Evolutionary conservation across 2,329 filamentous ascomycete genomes (phyloP), one percentile per base, ranked within the genome.

Genomic region (Raffaelea arxii): DNA sequence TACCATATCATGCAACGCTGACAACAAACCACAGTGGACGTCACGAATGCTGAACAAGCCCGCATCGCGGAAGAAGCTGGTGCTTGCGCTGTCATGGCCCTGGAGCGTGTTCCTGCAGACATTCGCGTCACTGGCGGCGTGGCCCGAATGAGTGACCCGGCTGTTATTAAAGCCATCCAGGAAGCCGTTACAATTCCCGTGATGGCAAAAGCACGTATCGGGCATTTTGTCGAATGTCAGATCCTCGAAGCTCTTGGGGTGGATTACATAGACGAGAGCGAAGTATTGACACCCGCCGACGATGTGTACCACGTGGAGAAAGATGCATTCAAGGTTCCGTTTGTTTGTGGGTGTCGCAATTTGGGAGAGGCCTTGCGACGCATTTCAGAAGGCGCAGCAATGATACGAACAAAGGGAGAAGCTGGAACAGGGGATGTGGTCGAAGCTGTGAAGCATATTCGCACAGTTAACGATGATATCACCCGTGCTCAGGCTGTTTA

Each of bases 361-460:
- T 74, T 97, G 12, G 89, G 89, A 51, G 92, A 98, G 72, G 92
- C 92, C 16, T 78, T 98, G 47, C 78, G 92, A 52, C 78, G 92
- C 52, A 89, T 98, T 60, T 78, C 80, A 52, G 92, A 97, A 71
- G 92, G 92, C 53, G 92, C 92, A 10, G 91, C 91, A 59, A 97
- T 98, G 91, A 96, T 98, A 69, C 83, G 92, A 58, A 98, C 92
- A 54, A 98, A 97, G 75, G 92, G 92, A 54, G 92, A 98, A 71
- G 92, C 92, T 32, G 92, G 92, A 52, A 97, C 92, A 1, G 92
- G 92, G 52, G 92, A 98, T 63, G 88, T 98, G 44, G 86, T 97
- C 58, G 91, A 97, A 72, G 92, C 92, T 19, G 91, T 97, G 42
- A 82, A 85, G 61, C 92, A 98, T 75, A 94, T 96, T 80, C 86